Evolutionary conservation across 108 stramenopile genomes (phyloP).

Genomic region (Cyclotella kingstonii): DNA sequence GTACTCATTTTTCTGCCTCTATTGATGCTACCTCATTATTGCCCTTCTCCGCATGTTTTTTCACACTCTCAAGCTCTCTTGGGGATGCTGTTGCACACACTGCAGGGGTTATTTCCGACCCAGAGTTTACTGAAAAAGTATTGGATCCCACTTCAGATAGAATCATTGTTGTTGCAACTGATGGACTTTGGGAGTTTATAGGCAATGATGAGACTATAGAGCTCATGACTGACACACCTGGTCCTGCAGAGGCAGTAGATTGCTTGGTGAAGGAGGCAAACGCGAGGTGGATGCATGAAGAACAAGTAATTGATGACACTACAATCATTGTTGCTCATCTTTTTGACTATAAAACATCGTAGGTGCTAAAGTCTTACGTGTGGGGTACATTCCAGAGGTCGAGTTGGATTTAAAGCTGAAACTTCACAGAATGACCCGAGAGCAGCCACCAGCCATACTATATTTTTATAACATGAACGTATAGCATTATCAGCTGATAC

Average conservation of each 20-base stretch:
- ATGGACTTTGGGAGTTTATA: slow-evolving; percentile 99
- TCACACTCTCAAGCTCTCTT: slow-evolving; percentile 68
- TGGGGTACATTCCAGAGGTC: no score
- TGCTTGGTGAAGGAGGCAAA: slow-evolving; percentile 88
- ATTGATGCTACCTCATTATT: not conserved
- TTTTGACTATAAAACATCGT: slow-evolving; percentile 70
- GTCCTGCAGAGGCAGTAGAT: slow-evolving; percentile 90
- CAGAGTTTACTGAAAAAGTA: slow-evolving; percentile 89
- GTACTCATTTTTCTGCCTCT: not conserved
- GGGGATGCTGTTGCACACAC: slow-evolving; percentile 96
- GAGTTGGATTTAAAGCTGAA: no score
- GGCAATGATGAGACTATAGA: slow-evolving; percentile 92
- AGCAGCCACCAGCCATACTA: no score
- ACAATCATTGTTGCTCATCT: slow-evolving; percentile 96
- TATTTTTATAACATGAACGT: no score
- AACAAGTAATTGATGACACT: slow-evolving; percentile 98
- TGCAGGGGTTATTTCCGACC: slow-evolving; percentile 95
- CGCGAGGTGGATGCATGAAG: slow-evolving; percentile 96
- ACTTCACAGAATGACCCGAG: no score
- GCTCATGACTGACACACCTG: slow-evolving; percentile 71
- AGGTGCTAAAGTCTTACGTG: no score
- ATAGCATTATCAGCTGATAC: no score
- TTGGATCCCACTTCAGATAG: slow-evolving; percentile 79
- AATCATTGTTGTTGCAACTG: slow-evolving; percentile 93
- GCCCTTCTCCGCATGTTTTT: slow-evolving; percentile 1